These are phyloP conservation scores for Ogataea allantospora DNA, from an alignment of 805 yeast genomes.

Conservation along the genomic window DNA sequence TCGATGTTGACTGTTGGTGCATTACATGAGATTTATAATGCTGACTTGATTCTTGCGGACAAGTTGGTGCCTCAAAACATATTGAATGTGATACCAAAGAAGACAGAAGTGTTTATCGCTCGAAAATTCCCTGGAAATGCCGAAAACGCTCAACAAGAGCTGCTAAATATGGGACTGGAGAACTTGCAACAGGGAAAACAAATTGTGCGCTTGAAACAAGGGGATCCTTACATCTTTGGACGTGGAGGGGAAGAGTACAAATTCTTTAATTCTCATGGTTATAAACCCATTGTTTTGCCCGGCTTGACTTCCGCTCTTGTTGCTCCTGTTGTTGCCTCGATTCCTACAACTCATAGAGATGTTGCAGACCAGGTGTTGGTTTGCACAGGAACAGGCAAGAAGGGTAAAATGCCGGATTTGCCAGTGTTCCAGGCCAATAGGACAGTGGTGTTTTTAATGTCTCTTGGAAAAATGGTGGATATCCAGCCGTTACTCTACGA, in stretches of 20 bases:
- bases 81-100: slow-evolving; percentile 72
- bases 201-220: slow-evolving; percentile 90
- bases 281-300: slow-evolving; percentile 69
- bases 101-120: slow-evolving; percentile 79
- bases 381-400: slow-evolving; percentile 92
- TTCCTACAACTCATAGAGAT: slow-evolving; percentile 90
- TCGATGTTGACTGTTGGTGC: slow-evolving; percentile 86
- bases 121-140: slow-evolving; percentile 97
- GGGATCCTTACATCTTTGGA: slow-evolving; percentile 95
- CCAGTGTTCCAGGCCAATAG: slow-evolving; percentile 73
- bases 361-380: slow-evolving; percentile 89
- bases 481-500: slow-evolving; percentile 46
- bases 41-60: slow-evolving; percentile 85
- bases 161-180: slow-evolving; percentile 67
- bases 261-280: slow-evolving; percentile 69
- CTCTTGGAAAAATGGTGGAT: slow-evolving; percentile 71
- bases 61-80: slow-evolving; percentile 90
- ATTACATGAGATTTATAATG: slow-evolving; percentile 69
- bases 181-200: slow-evolving; percentile 63
- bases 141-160: slow-evolving; percentile 85
- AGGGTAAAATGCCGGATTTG: slow-evolving; percentile 73
- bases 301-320: slow-evolving; percentile 90
- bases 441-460: slow-evolving; percentile 88
- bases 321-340: slow-evolving; percentile 76
- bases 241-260: slow-evolving; percentile 91